Conservation (phyloP, 179 eudicot genomes). For the Spinacia oleracea region DNA sequence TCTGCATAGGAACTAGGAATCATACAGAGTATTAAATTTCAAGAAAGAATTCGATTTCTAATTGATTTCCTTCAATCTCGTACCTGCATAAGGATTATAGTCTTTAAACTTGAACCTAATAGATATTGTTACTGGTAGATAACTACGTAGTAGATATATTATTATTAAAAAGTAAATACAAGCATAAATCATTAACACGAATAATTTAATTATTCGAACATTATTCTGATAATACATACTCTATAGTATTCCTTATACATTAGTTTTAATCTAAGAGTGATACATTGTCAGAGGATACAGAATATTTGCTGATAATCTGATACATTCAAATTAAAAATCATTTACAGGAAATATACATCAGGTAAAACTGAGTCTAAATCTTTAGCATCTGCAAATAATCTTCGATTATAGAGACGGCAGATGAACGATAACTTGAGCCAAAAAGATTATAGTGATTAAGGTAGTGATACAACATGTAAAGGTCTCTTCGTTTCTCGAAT, state of each 20-base stretch:
- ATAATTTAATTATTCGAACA: neutral
- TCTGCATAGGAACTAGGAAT: too few species aligned
- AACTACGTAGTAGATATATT: too few species aligned
- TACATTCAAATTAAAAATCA: neutral
- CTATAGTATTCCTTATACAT: too few species aligned
- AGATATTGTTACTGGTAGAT: neutral
- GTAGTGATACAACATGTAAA: constrained; percentile 88
- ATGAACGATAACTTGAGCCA: constrained; percentile 91
- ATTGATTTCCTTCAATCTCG: too few species aligned
- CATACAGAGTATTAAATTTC: too few species aligned
- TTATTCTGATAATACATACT: neutral
- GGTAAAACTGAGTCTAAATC: constrained; percentile 32
- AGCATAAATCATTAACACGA: neutral
- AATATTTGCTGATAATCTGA: neutral
- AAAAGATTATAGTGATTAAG: constrained; percentile 94
- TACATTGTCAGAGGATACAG: neutral
- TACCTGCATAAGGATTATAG: neutral
- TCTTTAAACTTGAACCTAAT: neutral
- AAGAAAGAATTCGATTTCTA: too few species aligned
- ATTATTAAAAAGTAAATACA: neutral
- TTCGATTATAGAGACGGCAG: constrained; percentile 84
- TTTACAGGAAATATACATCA: constrained; percentile 21
- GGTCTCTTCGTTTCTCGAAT: constrained; percentile 80
- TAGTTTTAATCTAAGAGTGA: neutral
- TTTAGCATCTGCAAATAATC: constrained; percentile 72